These are phyloP conservation scores for Sutorius australiensis DNA, from an alignment of 768 basidiomycete species.

Conservation along the genomic window DNA sequence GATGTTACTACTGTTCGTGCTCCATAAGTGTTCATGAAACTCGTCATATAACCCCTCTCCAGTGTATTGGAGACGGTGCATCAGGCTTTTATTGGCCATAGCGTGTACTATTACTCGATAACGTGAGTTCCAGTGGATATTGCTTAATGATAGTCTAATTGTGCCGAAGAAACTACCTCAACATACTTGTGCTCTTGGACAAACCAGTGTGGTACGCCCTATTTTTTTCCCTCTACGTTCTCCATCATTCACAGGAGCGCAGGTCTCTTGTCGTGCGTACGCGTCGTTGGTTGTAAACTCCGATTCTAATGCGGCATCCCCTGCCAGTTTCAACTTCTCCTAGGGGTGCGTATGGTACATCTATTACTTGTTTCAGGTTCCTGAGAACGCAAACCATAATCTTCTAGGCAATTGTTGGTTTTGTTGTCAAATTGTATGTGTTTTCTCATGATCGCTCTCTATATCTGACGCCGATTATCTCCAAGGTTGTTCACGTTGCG, in stretches of 20 bases:
- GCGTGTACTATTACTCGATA: slow-evolving; percentile 52
- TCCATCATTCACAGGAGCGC: slow-evolving; percentile 17
- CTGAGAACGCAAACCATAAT: not conserved
- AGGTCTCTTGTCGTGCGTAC: slow-evolving; percentile 49
- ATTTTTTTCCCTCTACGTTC: not conserved
- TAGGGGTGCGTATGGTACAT: slow-evolving; percentile 32
- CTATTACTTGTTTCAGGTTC: not conserved
- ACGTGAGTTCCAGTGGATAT: slow-evolving; percentile 36
- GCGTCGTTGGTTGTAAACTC: slow-evolving; percentile 3
- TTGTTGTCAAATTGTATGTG: slow-evolving; percentile 53
- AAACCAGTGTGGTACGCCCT: slow-evolving; percentile 44
- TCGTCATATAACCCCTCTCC: not conserved
- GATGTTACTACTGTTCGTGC: slow-evolving; percentile 30
- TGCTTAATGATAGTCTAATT: slow-evolving; percentile 2
- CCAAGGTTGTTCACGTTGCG: slow-evolving; percentile 53
- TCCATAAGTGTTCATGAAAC: not conserved
- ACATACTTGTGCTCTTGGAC: slow-evolving; percentile 34
- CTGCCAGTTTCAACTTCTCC: slow-evolving; percentile 41
- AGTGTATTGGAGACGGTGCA: slow-evolving; percentile 49
- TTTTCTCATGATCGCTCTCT: not conserved
- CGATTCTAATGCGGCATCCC: not conserved
- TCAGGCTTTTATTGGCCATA: slow-evolving; percentile 49
- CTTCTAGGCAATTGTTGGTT: slow-evolving; percentile 48
- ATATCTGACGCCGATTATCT: not conserved
- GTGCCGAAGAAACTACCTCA: slow-evolving; percentile 37